Base-by-base conservation (phyloP, 768 basidiomycete genomes). In the Asterophora parasitica region DNA sequence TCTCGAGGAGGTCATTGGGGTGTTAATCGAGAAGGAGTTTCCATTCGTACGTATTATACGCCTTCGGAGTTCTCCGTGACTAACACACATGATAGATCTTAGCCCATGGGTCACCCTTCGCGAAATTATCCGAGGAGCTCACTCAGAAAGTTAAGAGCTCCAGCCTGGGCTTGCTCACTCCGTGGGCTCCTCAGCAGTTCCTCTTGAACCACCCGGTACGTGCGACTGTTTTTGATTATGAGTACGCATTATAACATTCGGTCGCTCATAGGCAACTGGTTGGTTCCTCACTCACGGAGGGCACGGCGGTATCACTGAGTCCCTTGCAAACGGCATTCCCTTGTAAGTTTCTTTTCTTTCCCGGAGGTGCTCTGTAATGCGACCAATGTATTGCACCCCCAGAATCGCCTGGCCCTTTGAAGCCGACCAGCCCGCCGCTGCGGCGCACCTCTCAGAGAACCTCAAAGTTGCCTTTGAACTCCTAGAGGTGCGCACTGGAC, bases 381-480 rank as follows among this genome's bases (percentile, higher is more conserved):
- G 23, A 30, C 31, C 19, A 10, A 23, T 30, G 5, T 7, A 32
- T 23, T 7, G 35, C 15, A 12, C 31, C 8, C 16, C 9, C 20
- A 61, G 60, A 35, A 59, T 61, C 11, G 53, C 48, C 17, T 61
- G 60, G 60, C 60, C 58, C 1, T 53, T 61, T 28, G 44, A 48
- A 7, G 53, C 40, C 3, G 58, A 61, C 26, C 60, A 61, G 43
- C 60, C 60, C 0, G 23, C 48, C 0, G 51, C 54, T 1, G 57
- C 60, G 0, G 44, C 34, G 1, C 51, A 58, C 15, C 47, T 59
- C 15, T 42, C 51, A 1, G 50, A 51, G 1, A 55, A 48, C 16
- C 51, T 61, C 19, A 47, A 56, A 12, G 54, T 28, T 7, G 58
- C 51, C 4, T 58, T 61, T 28, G 56, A 61, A 15, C 50, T 61